Evolutionary conservation across 441 rosid genomes (phyloP), one percentile per base, ranked within the genome.

Genomic region (Bruguiera hainesii): DNA sequence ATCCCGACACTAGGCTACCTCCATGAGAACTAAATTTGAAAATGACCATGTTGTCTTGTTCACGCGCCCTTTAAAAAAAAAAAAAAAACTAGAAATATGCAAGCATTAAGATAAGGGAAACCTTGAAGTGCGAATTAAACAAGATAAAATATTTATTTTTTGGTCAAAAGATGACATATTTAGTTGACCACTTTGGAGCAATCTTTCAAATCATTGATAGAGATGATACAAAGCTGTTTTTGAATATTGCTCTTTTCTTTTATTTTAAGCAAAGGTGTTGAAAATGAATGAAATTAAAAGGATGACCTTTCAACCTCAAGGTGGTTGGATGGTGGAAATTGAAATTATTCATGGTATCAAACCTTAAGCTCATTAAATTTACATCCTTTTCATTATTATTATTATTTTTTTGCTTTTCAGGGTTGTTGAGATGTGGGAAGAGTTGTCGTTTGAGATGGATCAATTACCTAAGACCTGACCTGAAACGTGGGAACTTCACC

Each of bases 371-470:
- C 5, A 25, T 46, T 46, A 42, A 26, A 42, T 8, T 42, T 63
- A 58, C 23, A 48, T 31, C 6, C 7, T 5, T 33, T 0, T 33
- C 9, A 7, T 33, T 33, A 33, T 23, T 29, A 30, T 3, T 7
- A 1, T 66, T 33, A 30, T 26, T 25, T n/a, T 58, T 62, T 6
- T 52, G 20, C 33, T 57, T 7, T 72, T 8, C 23, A 88, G 96
- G 92, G 16, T 67, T 89, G 42, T 28, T 77, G 78, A 71, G 96
- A 35, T 89, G 96, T 59, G 96, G 96, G 26, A 89, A 89, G 66
- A 89, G 96, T 57, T 89, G 91, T 71, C 81, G 92, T 31, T 71
- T 89, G 62, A 75, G 95, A 68, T 88, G 94, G 95, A 85, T 89
- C 53, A 89, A 88, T 62, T 88, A 88, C 77, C 74, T 89, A 21